Percentiles rank a stretch among this genome's conserved stretches.
Evolutionary conservation across 2,329 filamentous ascomycete species (phyloP).

Genomic region (Botrytis fabae): DNA sequence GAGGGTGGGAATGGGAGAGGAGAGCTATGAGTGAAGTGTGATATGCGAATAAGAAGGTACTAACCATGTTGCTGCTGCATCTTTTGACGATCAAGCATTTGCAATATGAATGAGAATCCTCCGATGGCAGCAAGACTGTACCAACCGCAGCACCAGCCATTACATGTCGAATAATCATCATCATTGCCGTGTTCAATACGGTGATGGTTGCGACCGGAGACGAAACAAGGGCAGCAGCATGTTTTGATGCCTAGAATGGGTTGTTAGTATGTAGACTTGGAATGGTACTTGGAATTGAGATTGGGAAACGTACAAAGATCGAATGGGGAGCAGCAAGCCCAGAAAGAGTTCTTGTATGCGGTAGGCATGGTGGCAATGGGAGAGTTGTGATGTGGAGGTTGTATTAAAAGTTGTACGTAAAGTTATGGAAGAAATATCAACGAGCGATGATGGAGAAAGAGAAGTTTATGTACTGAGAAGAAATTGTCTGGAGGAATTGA

Average conservation of each 20-base stretch:
- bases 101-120: conserved; percentile 17
- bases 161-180: conserved; percentile 10
- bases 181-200: conserved; percentile 16
- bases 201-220: conserved; percentile 23
- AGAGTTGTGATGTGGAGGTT: background rate
- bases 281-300: background rate
- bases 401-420: background rate
- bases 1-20: background rate
- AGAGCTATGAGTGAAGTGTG: too few species aligned
- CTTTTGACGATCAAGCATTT: conserved; percentile 17
- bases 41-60: background rate
- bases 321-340: conserved; percentile 16
- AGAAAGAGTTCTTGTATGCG: conserved; percentile 17
- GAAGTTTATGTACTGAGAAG: background rate
- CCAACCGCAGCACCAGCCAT: conserved; percentile 17
- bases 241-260: conserved; percentile 1
- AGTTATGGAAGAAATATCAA: background rate
- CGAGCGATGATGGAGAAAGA: background rate
- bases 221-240: conserved; percentile 23
- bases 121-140: background rate
- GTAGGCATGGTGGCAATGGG: background rate
- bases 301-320: conserved; percentile 14
- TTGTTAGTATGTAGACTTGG: background rate
- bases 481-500: background rate
- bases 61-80: conserved; percentile 21